Base-by-base conservation (phyloP, 352 stramenopile genomes). In the Globisporangium polare region DNA sequence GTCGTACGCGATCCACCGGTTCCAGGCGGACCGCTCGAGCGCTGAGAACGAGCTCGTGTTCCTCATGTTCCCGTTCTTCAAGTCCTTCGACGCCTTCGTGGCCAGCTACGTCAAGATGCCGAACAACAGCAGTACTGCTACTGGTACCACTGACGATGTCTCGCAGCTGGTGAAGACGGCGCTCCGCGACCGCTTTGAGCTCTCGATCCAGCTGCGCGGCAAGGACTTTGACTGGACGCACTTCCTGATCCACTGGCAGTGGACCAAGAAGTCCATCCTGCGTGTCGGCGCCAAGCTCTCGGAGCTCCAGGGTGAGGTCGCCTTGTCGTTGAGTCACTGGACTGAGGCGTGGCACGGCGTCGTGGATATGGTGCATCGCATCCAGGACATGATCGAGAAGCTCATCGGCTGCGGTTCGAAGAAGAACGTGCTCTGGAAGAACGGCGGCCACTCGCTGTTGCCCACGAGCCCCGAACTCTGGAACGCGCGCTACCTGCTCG, bases 381-480 rank as follows among this genome's bases (percentile, higher is more conserved):
- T 94, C 54, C 68, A 92, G 51, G 74, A 79, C 17, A 84, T 77
- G 26, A 92, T 95, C 46, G 70, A 82, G 27, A 79, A 78, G 47
- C 64, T 83, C 10, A 90, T 95, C 20, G 86, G 86, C 2, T 88
- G 82, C 27, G 57, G 66, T 2, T 68, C 77, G 3, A 74, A 73
- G 50, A 95, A 92, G 58, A 81, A 96, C 61, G 80, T 88, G 20
- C 71, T 99, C 15, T 98, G 94, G 92, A 98, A 99, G 64, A 88
- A 82, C 54, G 93, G 93, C 54, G 91, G 92, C 1, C 90, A 98
- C 50, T 79, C 80, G 6, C 62, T 93, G 18, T 64, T 93, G n/a
- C 84, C 82, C 45, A 86, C 75, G 26, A 90, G 50, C 59, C 55
- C 51, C 18, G 65, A 86, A 1, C 66, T 93, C 10, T 93, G 84